Evolutionary conservation across 768 basidiomycete species (phyloP).

Genomic region (Kwoniella bestiolae): DNA sequence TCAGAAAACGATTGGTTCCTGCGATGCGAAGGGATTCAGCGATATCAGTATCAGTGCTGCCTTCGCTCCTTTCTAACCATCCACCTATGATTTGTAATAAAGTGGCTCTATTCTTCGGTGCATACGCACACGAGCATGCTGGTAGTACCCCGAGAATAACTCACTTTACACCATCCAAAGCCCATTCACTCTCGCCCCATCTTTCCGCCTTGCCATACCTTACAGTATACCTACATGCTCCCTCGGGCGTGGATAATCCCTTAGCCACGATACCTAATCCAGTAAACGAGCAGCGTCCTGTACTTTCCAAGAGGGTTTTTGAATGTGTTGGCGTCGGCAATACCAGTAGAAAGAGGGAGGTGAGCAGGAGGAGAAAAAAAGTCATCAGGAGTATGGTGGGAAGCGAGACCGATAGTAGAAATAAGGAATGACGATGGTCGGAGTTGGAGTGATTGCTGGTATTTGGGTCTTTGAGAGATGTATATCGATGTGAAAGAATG

Average conservation of each 20-base stretch:
- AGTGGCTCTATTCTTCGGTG: too few relatives aligned
- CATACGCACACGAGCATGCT: too few relatives aligned
- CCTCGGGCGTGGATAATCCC: conserved; percentile 6
- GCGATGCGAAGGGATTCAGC: too few relatives aligned
- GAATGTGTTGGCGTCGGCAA: neutral
- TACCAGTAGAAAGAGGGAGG: neutral
- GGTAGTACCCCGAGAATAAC: neutral
- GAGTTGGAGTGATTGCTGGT: neutral
- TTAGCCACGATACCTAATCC: neutral
- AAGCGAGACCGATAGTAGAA: neutral
- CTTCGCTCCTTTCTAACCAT: too few relatives aligned
- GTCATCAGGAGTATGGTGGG: neutral
- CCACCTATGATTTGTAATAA: too few relatives aligned
- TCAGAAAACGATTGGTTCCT: conserved; percentile 46
- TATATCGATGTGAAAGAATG: neutral
- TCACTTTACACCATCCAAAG: conserved; percentile 2
- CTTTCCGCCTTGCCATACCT: conserved; percentile 31
- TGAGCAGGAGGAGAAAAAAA: neutral
- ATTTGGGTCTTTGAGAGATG: neutral
- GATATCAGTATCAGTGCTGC: neutral
- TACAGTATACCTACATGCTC: conserved; percentile 39
- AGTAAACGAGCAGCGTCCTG: neutral
- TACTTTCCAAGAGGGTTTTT: neutral
- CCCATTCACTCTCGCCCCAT: conserved; percentile 27
- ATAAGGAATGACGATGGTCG: neutral